Conservation (phyloP, 1,139 yeast species). For the Candida smagusa region DNA sequence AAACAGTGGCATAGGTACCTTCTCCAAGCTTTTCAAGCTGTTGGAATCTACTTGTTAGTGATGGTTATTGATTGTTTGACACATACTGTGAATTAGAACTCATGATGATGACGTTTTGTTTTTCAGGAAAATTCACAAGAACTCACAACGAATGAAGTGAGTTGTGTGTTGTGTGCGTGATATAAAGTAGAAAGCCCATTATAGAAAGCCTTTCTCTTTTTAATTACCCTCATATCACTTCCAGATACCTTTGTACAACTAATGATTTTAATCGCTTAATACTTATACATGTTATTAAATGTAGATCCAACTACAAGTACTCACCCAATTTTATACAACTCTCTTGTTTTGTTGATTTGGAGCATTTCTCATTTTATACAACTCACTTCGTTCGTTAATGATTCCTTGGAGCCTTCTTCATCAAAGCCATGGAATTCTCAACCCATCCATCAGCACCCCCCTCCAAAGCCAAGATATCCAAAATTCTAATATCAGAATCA, state of each 20-base stretch:
- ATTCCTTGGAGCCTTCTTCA: conserved; percentile 44
- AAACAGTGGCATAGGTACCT: conserved; percentile 98
- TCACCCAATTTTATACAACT: too few relatives aligned
- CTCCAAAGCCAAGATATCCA: conserved; percentile 61
- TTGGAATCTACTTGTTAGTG: conserved; percentile 31
- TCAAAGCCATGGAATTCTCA: conserved; percentile 66
- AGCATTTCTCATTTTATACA: too few relatives aligned
- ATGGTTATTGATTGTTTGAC: background rate
- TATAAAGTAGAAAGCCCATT: too few relatives aligned
- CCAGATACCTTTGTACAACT: too few relatives aligned
- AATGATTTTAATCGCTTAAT: too few relatives aligned
- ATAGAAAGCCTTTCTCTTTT: too few relatives aligned
- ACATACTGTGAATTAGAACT: conserved; percentile 32
- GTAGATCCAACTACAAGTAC: too few relatives aligned
- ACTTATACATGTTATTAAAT: too few relatives aligned
- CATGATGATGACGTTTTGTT: conserved; percentile 16
- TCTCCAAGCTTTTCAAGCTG: conserved; percentile 90
- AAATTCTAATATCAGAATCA: conserved; percentile 35
- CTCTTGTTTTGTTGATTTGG: too few relatives aligned
- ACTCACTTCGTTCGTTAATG: conserved; percentile 15
- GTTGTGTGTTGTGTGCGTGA: background rate
- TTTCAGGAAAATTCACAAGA: too few relatives aligned
- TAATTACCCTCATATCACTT: too few relatives aligned
- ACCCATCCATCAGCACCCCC: conserved; percentile 95
- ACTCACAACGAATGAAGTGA: background rate